These are phyloP conservation scores for Austroboletus novae-zelandiae DNA, from an alignment of 1,284 basidiomycete genomes.

Conservation along the genomic window DNA sequence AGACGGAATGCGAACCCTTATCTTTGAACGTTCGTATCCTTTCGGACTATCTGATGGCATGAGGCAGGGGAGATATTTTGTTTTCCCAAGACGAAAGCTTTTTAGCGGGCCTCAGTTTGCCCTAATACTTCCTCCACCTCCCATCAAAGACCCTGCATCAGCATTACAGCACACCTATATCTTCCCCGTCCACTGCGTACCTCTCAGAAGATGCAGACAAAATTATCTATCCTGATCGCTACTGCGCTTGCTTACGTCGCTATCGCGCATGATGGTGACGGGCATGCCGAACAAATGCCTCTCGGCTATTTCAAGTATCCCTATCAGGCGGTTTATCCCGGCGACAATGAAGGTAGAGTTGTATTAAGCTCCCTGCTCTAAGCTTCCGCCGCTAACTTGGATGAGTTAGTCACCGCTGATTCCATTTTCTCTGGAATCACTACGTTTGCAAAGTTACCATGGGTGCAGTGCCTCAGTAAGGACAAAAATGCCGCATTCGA, in stretches of 20 bases:
- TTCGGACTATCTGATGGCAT: slow-evolving; percentile 12
- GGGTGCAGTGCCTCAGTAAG: slow-evolving; percentile 68
- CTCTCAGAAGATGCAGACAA: slow-evolving; percentile 30
- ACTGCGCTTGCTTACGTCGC: slow-evolving; percentile 20
- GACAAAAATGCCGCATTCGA: slow-evolving; percentile 58
- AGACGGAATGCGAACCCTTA: slow-evolving; percentile 10
- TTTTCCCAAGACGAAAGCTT: slow-evolving; percentile 26
- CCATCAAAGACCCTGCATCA: neutral
- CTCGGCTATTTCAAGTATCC: slow-evolving; percentile 64
- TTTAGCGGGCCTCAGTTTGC: slow-evolving; percentile 15
- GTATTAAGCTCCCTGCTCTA: neutral
- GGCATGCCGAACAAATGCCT: slow-evolving; percentile 55
- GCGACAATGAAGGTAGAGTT: slow-evolving; percentile 51
- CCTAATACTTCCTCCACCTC: neutral
- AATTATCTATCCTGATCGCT: slow-evolving; percentile 15
- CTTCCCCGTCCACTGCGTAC: neutral
- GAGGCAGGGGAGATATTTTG: slow-evolving; percentile 4
- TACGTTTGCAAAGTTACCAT: slow-evolving; percentile 73
- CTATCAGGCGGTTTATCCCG: slow-evolving; percentile 49
- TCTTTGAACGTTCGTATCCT: slow-evolving; percentile 10
- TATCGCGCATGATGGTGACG: slow-evolving; percentile 38
- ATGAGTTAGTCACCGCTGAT: slow-evolving; percentile 56
- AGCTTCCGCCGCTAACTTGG: neutral
- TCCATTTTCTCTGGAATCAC: slow-evolving; percentile 73
- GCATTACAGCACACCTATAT: neutral